Percentiles rank a stretch among this genome's conserved stretches.
Conservation (phyloP, 73 alveolate species). For the Tetrahymena thermophila region DNA sequence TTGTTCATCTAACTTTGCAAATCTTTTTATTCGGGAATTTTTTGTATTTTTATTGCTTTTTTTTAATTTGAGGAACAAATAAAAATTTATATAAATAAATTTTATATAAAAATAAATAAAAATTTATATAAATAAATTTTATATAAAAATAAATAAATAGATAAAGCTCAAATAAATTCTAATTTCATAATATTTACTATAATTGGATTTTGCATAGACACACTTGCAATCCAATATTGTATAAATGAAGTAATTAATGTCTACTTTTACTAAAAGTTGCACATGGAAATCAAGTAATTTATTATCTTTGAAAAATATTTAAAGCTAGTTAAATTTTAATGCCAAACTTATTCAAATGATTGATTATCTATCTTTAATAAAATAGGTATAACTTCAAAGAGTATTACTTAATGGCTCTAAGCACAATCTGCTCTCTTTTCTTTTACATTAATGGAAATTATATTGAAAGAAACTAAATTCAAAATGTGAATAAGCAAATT, state of each 20-base stretch:
- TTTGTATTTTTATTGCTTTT: too few species aligned
- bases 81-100: not conserved
- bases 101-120: not conserved
- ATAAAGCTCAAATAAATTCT: not conserved
- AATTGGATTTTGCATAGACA: not conserved
- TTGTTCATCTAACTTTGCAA: too few species aligned
- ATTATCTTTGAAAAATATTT: not conserved
- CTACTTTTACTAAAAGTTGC: not conserved
- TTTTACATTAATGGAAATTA: not conserved
- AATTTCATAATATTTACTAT: not conserved
- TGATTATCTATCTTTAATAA: not conserved
- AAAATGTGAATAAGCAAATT: not conserved
- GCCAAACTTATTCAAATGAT: not conserved
- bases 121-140: not conserved
- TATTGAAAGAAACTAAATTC: not conserved
- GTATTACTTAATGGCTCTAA: not conserved
- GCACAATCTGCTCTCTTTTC: not conserved
- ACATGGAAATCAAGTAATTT: not conserved
- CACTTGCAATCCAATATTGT: not conserved
- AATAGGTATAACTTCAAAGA: not conserved
- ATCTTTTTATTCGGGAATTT: too few species aligned
- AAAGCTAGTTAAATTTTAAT: too few species aligned
- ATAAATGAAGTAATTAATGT: not conserved
- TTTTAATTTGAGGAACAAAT: too few species aligned
- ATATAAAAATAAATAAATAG: not conserved